Base-by-base conservation (phyloP, 176 grass and related monocot genomes). In the Leersia perrieri region DNA sequence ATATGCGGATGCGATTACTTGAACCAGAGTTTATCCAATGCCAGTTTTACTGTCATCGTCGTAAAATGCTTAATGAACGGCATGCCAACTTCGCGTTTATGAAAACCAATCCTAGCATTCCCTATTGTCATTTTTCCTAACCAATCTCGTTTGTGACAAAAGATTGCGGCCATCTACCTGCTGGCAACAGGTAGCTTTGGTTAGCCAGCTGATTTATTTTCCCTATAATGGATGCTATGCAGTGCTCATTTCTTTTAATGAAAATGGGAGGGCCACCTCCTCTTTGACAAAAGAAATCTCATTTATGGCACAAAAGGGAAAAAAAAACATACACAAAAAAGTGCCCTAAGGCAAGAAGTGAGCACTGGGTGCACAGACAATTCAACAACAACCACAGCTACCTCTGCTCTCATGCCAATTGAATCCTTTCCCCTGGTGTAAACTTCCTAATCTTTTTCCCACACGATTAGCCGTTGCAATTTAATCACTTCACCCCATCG, bases 371-470 rank as follows among this genome's bases (percentile, higher is more conserved):
- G n/a, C 22, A 58, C 53, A 58, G 10, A 64, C 44, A 33, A 82
- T 90, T 90, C 73, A 78, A 67, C 83, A 90, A 68, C 88, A 12
- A 82, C 88, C 88, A 4, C 67, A 86, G 16, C 88, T 86, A 82
- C 88, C 73, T 34, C 29, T 7, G 16, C 53, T 32, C 23, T 38
- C 40, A 53, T 4, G 63, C 32, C 70, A 26, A 72, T 77, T 71
- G 22, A 79, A 22, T 80, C 45, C 28, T 20, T 31, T 25, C 2
- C 36, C 74, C 29, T 49, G 65, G 39, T 39, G 22, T 69, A 14
- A 74, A 33, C 33, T 32, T 65, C 22, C 41, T n/a, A 85, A 85
- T 63, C 26, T 71, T 81, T 85, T 77, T 36, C 42, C 66, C 72
- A 77, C 83, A 89, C 72, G 78, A 41, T 30, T 82, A 45, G 66